Conservation (phyloP, 257 asterid species). For the Solanum appendiculatum region DNA sequence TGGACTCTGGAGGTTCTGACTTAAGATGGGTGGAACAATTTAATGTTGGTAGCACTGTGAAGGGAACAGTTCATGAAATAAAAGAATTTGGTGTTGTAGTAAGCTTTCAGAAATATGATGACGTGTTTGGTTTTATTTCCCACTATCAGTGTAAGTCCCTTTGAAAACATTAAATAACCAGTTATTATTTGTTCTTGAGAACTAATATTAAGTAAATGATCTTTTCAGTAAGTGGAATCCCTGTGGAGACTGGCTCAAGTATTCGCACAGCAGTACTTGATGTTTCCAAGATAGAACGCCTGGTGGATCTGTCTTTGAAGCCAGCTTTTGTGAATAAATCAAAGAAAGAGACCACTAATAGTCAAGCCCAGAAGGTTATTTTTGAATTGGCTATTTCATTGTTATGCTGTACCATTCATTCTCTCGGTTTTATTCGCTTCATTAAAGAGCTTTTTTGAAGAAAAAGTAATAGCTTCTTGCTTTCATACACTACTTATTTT, state of each 20-base stretch:
- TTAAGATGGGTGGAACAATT: slow-evolving; percentile 55
- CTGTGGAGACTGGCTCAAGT: slow-evolving; percentile 39
- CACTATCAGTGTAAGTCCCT: slow-evolving; percentile 68
- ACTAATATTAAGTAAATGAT: neutral
- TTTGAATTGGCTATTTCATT: neutral
- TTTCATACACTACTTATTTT: neutral
- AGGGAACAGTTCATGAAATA: slow-evolving; percentile 70
- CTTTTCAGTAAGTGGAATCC: slow-evolving; percentile 61
- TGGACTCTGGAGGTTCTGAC: slow-evolving; percentile 36
- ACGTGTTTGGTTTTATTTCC: slow-evolving; percentile 79
- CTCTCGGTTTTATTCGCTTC: neutral
- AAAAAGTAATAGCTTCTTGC: neutral
- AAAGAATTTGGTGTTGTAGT: slow-evolving; percentile 79
- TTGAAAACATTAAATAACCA: neutral
- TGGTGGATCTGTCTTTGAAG: slow-evolving; percentile 82
- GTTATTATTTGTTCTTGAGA: neutral
- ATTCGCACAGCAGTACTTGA: slow-evolving; percentile 76
- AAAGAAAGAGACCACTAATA: slow-evolving; percentile 23
- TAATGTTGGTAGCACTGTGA: slow-evolving; percentile 45
- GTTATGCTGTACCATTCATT: neutral
- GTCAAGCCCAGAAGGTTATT: slow-evolving; percentile 48
- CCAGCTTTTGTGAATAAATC: slow-evolving; percentile 46
- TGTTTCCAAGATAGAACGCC: slow-evolving; percentile 76
- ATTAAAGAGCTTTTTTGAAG: neutral
- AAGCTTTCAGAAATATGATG: slow-evolving; percentile 53